Conservation (phyloP, 768 basidiomycete species). For the Obba rivulosa region DNA sequence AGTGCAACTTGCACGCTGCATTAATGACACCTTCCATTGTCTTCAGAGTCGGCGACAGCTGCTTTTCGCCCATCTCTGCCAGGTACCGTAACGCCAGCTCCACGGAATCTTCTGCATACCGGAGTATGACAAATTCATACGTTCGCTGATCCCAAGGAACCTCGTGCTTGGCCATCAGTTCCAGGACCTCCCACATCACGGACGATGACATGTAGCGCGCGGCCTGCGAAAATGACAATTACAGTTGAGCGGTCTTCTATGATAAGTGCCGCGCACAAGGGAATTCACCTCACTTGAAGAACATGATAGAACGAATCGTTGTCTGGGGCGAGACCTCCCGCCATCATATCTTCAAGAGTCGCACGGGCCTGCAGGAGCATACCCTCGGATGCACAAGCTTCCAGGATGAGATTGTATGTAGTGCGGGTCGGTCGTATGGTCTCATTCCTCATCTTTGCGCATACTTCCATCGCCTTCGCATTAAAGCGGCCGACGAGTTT, state of each 20-base stretch:
- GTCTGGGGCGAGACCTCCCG: slow-evolving; percentile 43
- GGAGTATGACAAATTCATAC: slow-evolving; percentile 48
- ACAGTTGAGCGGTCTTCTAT: slow-evolving; percentile 8
- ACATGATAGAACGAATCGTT: slow-evolving; percentile 52
- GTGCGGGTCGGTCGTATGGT: slow-evolving; percentile 46
- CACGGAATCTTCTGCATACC: slow-evolving; percentile 44
- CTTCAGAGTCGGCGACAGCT: slow-evolving; percentile 44
- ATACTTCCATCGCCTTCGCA: slow-evolving; percentile 37
- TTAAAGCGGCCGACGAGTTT: slow-evolving; percentile 34
- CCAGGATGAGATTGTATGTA: slow-evolving; percentile 55
- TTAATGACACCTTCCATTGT: slow-evolving; percentile 48
- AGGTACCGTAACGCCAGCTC: slow-evolving; percentile 63
- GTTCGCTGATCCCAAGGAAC: slow-evolving; percentile 48
- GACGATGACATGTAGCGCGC: slow-evolving; percentile 27
- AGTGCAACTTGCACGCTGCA: slow-evolving; percentile 46
- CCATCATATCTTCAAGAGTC: slow-evolving; percentile 64
- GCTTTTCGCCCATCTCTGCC: slow-evolving; percentile 48
- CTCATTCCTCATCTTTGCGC: slow-evolving; percentile 52
- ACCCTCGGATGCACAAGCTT: slow-evolving; percentile 38
- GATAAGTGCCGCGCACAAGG: not conserved
- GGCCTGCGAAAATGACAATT: slow-evolving; percentile 32
- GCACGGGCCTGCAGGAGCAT: slow-evolving; percentile 53
- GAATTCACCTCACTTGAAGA: slow-evolving; percentile 41
- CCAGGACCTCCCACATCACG: slow-evolving; percentile 31
- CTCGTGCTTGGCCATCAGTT: slow-evolving; percentile 47